A percentile compares a stretch with the other conserved stretches of the same genome.
phyloP scores from a whole-genome alignment of 1,284 basidiomycete genomes.

The Chondrostereum purpureum region DNA sequence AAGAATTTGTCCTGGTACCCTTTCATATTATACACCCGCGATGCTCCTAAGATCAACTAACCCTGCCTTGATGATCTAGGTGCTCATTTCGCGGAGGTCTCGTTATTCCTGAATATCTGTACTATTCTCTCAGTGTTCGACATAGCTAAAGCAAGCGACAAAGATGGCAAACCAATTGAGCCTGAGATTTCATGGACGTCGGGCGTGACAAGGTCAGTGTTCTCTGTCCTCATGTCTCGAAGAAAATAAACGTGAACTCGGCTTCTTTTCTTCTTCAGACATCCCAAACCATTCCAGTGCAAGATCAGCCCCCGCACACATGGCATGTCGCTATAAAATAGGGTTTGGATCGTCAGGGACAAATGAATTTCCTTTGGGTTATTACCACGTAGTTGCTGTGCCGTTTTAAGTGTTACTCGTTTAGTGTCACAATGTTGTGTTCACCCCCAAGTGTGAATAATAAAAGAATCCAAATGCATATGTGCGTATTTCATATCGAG shows the following conservation, averaged over 20 bases:
- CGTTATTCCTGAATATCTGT: constrained; percentile 26
- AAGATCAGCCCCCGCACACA: constrained; percentile 29
- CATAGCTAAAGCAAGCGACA: constrained; percentile 29
- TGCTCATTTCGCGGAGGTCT: constrained; percentile 27
- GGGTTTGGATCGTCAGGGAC: background rate
- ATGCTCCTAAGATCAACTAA: background rate
- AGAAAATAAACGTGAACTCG: background rate
- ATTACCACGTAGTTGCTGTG: background rate
- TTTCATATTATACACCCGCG: background rate
- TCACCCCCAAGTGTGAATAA: no score
- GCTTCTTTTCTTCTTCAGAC: constrained; percentile 11
- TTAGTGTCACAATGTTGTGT: no score
- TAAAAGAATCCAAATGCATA: no score
- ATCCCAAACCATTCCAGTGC: constrained; percentile 38
- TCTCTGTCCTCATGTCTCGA: no score
- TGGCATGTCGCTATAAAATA: constrained; percentile 14
- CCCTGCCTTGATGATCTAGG: constrained; percentile 12
- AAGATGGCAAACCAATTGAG: constrained; percentile 4
- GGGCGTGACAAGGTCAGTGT: constrained; percentile 25
- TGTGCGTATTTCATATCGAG: no score
- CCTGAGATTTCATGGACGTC: constrained; percentile 9
- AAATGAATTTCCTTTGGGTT: background rate
- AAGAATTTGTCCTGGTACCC: constrained; percentile 10
- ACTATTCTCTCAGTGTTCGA: constrained; percentile 33
- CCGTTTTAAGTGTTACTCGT: no score